These are phyloP conservation scores for Lactarius sp. DNA, from an alignment of 768 basidiomycete species.

Conservation along the genomic window DNA sequence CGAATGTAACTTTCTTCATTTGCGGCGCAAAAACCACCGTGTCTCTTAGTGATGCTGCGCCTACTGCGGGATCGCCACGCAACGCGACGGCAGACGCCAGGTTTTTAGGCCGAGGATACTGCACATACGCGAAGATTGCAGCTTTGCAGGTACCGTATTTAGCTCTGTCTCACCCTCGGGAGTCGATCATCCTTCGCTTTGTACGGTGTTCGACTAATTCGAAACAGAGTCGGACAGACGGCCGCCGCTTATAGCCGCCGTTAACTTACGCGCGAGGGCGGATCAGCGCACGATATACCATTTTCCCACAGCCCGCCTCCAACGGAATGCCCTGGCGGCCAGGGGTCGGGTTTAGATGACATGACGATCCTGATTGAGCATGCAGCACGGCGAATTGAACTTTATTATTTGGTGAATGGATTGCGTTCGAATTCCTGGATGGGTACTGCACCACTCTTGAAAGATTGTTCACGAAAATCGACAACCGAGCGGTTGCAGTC, in stretches of 20 bases:
- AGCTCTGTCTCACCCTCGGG: not conserved
- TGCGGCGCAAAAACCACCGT: not conserved
- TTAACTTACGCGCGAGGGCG: not conserved
- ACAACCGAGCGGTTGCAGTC: too few species aligned
- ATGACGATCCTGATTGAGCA: not conserved
- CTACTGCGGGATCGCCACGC: not conserved
- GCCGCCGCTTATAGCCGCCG: not conserved
- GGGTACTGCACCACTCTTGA: too few species aligned
- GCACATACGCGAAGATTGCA: not conserved
- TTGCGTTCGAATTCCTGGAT: not conserved
- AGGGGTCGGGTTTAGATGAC: not conserved
- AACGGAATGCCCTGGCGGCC: constrained; percentile 2
- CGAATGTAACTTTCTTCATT: not conserved
- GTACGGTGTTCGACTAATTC: not conserved
- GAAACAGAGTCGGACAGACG: not conserved
- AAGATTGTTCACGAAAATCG: too few species aligned
- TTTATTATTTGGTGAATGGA: not conserved
- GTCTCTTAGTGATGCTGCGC: not conserved
- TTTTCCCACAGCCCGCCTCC: constrained; percentile 7
- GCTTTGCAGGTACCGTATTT: not conserved
- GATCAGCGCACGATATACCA: constrained; percentile 5
- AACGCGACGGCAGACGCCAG: not conserved
- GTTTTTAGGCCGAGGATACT: not conserved
- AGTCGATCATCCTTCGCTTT: not conserved
- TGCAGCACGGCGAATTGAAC: not conserved